Evolutionary conservation across 2,329 filamentous ascomycete species (phyloP).

Genomic region (Fusarium pseudoanthophilum): DNA sequence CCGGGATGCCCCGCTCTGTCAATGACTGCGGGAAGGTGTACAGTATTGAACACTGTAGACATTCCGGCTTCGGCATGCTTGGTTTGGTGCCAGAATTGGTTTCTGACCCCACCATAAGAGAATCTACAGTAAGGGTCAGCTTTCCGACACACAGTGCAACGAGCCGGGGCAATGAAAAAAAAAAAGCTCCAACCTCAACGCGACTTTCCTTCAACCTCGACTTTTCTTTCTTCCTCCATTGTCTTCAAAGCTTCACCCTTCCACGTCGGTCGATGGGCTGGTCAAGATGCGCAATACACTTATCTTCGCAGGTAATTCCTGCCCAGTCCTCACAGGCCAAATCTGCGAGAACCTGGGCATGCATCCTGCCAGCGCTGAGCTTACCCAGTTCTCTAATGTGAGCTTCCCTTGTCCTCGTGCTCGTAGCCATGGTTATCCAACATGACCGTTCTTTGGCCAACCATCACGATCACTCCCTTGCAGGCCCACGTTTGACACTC

Average conservation of each 20-base stretch:
- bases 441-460: conserved; percentile 14
- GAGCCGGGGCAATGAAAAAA: conserved; percentile 36
- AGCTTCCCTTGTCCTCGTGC: conserved; percentile 50
- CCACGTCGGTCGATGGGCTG: conserved; percentile 41
- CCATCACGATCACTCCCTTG: conserved; percentile 2
- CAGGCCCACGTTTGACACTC: conserved; percentile 3
- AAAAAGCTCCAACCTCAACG: conserved; percentile 38
- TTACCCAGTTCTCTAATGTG: conserved; percentile 77
- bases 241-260: conserved; percentile 39
- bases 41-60: conserved; percentile 22
- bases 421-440: conserved; percentile 19
- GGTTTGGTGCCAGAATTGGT: not conserved
- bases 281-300: conserved; percentile 71
- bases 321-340: conserved; percentile 70
- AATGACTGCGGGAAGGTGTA: conserved; percentile 21
- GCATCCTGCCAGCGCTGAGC: conserved; percentile 71
- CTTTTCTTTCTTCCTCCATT: conserved; percentile 35
- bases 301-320: conserved; percentile 75
- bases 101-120: conserved; percentile 4
- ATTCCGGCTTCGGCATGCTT: not conserved
- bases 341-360: conserved; percentile 77
- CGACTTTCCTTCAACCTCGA: conserved; percentile 36
- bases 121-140: conserved; percentile 1
- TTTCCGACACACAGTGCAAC: conserved; percentile 16
- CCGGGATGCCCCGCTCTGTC: conserved; percentile 41